phyloP scores from a whole-genome alignment of 305 asterid genomes.

The Coffea humblotiana region DNA sequence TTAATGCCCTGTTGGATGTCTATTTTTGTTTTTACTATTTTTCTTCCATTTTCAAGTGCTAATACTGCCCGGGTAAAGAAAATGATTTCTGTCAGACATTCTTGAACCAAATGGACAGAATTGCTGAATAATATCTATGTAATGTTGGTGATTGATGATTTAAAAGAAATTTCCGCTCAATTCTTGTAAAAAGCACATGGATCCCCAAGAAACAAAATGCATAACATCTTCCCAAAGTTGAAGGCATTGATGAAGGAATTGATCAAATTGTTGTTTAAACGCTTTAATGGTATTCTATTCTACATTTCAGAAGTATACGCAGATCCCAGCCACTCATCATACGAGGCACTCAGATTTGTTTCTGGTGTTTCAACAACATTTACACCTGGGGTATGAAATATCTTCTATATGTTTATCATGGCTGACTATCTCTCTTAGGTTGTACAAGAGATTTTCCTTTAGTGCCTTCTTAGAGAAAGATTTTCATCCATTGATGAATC shows the following conservation, averaged over 20 bases:
- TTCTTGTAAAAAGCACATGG: neutral
- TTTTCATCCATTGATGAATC: neutral
- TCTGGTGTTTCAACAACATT: too few species aligned
- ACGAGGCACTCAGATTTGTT: conserved; percentile 55
- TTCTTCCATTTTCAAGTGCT: neutral
- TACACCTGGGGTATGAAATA: conserved; percentile 29
- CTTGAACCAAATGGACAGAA: neutral
- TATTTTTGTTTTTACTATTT: neutral
- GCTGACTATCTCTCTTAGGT: neutral
- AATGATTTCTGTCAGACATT: neutral
- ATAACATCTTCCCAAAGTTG: neutral
- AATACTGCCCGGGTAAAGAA: too few species aligned
- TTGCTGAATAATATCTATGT: neutral
- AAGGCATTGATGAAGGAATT: neutral
- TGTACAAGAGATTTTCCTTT: neutral
- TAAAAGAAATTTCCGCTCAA: neutral
- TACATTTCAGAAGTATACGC: conserved; percentile 36
- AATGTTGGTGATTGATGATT: neutral
- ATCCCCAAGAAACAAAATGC: neutral
- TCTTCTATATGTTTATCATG: neutral
- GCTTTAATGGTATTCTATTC: neutral
- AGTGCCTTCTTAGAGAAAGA: neutral
- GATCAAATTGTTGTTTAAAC: neutral
- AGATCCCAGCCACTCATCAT: conserved; percentile 81
- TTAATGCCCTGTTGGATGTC: neutral